A percentile compares a stretch with the other conserved stretches of the same genome.
These are phyloP conservation scores for Nicotiana otophora DNA, from an alignment of 257 asterid genomes.

Conservation along the genomic window DNA sequence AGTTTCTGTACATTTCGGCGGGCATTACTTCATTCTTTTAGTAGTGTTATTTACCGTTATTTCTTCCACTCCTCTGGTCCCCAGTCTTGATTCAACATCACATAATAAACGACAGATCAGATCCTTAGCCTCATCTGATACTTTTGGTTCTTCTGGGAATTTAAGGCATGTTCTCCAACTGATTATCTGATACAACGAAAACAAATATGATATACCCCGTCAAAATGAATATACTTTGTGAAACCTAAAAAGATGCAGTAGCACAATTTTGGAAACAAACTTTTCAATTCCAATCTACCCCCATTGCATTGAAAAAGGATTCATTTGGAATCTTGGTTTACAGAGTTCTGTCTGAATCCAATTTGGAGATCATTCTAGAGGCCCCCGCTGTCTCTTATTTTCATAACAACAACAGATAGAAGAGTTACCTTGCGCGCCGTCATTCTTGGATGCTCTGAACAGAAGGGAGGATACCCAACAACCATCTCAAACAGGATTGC, in stretches of 20 bases:
- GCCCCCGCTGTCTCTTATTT: not conserved
- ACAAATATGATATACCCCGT: not conserved
- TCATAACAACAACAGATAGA: not conserved
- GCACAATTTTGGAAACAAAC: not conserved
- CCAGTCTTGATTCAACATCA: slow-evolving; percentile 87
- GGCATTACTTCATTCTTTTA: not conserved
- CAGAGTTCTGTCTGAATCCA: not conserved
- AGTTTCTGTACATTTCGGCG: not conserved
- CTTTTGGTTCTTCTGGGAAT: slow-evolving; percentile 88
- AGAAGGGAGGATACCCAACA: slow-evolving; percentile 92
- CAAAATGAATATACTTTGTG: not conserved
- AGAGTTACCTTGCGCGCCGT: slow-evolving; percentile 86
- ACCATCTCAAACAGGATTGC: slow-evolving; percentile 95
- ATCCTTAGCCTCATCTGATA: slow-evolving; percentile 86
- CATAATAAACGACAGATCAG: slow-evolving; percentile 79
- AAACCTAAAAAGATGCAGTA: not conserved
- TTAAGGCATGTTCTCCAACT: slow-evolving; percentile 88
- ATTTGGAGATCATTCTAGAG: not conserved
- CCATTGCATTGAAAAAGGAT: not conserved
- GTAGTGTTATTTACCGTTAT: slow-evolving; percentile 52
- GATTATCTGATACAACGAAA: slow-evolving; percentile 55
- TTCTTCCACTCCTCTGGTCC: slow-evolving; percentile 93
- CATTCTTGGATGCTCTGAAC: slow-evolving; percentile 97
- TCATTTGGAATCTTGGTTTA: not conserved
- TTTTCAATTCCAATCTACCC: not conserved